Percentiles rank a stretch among this genome's conserved stretches.
Conservation (phyloP, 106 monocot genomes). For the Phalaenopsis aphrodite region DNA sequence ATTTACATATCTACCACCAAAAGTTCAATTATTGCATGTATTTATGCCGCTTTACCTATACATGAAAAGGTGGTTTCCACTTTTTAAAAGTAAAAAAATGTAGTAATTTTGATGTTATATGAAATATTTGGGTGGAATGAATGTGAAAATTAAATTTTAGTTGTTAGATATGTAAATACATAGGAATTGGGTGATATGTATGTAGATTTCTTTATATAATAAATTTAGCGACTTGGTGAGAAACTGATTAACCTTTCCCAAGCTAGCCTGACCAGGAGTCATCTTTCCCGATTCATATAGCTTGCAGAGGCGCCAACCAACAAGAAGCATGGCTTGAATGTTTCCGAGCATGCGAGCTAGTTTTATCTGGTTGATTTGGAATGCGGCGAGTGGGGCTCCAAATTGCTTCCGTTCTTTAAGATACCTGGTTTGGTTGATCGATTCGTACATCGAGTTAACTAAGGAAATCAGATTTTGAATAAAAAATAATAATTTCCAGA, state of each 20-base stretch:
- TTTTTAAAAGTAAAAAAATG: too few relatives aligned
- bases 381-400: constrained; percentile 83
- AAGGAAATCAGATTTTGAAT: neutral
- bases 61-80: too few relatives aligned
- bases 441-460: neutral
- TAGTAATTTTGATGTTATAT: too few relatives aligned
- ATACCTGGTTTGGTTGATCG: constrained; percentile 39
- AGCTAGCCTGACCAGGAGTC: constrained; percentile 86
- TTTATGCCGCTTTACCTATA: too few relatives aligned
- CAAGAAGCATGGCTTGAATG: constrained; percentile 88
- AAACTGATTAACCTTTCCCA: constrained; percentile 59
- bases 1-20: too few relatives aligned
- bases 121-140: too few relatives aligned
- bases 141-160: too few relatives aligned
- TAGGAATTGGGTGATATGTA: too few relatives aligned
- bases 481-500: neutral
- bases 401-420: constrained; percentile 93
- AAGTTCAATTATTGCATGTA: too few relatives aligned
- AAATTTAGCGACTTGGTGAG: neutral
- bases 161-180: too few relatives aligned
- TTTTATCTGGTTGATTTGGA: constrained; percentile 90
- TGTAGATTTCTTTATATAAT: neutral
- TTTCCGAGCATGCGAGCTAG: constrained; percentile 88
- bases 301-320: constrained; percentile 96
- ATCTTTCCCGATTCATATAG: constrained; percentile 96